Evolutionary conservation across 176 grass and related monocot genomes (phyloP).

Genomic region (Carex parvula): DNA sequence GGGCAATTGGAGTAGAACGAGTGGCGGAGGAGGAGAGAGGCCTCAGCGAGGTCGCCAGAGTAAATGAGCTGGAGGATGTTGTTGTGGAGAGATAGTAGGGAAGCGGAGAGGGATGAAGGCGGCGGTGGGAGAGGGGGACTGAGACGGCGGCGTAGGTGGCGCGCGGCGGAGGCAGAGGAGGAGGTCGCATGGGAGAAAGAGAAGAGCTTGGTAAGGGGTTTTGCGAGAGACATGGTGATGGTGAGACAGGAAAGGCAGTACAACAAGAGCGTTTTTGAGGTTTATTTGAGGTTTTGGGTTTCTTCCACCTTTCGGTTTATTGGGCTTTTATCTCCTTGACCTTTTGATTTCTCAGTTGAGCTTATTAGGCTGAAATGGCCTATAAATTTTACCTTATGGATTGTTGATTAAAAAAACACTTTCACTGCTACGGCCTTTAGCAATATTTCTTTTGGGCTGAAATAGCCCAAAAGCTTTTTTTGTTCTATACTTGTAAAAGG

Average conservation of each 20-base stretch:
- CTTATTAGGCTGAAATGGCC: not conserved
- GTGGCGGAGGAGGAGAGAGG: conserved; percentile 72
- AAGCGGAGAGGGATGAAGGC: conserved; percentile 53
- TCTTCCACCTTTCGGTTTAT: not conserved
- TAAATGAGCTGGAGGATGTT: conserved; percentile 67
- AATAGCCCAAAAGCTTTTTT: too few species aligned
- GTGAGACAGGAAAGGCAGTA: too few species aligned
- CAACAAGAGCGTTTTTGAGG: not conserved
- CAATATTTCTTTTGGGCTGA: too few species aligned
- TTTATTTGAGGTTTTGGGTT: conserved; percentile 6
- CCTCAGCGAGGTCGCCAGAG: conserved; percentile 57
- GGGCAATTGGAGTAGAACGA: conserved; percentile 95
- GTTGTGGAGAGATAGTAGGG: conserved; percentile 66
- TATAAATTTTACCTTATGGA: not conserved
- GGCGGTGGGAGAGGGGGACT: conserved; percentile 59
- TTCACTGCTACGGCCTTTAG: too few species aligned
- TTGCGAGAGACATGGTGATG: conserved; percentile 57
- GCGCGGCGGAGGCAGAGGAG: conserved; percentile 36
- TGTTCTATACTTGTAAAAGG: too few species aligned
- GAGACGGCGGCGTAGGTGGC: conserved; percentile 34
- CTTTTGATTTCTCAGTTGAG: not conserved
- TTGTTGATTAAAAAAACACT: too few species aligned
- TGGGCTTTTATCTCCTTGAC: not conserved
- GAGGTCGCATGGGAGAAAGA: conserved; percentile 41
- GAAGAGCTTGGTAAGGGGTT: conserved; percentile 48